Evolutionary conservation across 2,329 filamentous ascomycete genomes (phyloP).

Genomic region (Cercospora sp.): DNA sequence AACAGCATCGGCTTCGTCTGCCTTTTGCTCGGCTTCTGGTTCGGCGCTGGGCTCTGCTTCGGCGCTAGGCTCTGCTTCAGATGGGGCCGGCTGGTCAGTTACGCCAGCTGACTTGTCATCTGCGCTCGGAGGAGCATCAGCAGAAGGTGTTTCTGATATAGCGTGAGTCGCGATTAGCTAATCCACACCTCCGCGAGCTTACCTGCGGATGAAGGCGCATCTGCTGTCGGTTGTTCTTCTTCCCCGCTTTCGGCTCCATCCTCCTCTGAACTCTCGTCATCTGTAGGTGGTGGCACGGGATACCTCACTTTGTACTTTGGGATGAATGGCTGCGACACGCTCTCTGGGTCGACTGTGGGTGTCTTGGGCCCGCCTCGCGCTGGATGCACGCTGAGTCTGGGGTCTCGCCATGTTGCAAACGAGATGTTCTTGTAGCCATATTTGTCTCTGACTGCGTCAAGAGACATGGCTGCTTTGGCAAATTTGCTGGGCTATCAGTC

Average conservation of each 20-base stretch:
- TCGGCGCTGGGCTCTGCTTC: background rate
- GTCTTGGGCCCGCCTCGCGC: conserved; percentile 31
- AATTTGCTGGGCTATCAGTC: background rate
- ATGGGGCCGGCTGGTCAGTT: background rate
- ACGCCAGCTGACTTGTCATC: background rate
- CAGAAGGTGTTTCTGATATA: background rate
- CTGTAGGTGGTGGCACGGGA: conserved; percentile 30
- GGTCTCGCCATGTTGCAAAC: conserved; percentile 35
- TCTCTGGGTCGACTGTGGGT: conserved; percentile 29
- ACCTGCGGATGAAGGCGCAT: background rate
- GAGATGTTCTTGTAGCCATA: conserved; percentile 31
- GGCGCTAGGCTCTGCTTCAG: background rate
- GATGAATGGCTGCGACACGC: conserved; percentile 27
- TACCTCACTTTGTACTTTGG: conserved; percentile 33
- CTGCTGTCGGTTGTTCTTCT: background rate
- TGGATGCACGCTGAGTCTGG: conserved; percentile 30
- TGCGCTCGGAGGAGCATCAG: background rate
- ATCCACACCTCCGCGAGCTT: background rate
- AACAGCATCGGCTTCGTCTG: background rate
- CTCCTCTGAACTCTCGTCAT: conserved; percentile 31
- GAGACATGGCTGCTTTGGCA: conserved; percentile 18
- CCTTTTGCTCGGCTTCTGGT: background rate
- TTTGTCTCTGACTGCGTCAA: conserved; percentile 27
- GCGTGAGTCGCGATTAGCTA: background rate
- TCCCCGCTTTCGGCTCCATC: conserved; percentile 19